phyloP scores from a whole-genome alignment of 768 basidiomycete genomes.

The Boletellus sp. region DNA sequence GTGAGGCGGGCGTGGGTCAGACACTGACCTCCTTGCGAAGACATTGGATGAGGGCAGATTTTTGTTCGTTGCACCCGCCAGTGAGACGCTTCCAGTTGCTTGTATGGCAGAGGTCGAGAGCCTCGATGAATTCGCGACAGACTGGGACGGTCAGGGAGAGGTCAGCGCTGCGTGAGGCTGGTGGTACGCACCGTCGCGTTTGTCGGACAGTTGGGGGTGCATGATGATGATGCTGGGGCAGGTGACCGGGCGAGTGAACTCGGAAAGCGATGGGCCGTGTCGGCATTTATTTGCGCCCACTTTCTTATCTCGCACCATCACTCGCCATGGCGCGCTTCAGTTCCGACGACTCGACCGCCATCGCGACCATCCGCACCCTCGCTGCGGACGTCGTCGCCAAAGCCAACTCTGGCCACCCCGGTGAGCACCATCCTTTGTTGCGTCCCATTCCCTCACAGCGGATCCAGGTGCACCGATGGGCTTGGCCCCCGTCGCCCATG shows the following conservation, averaged over 20 bases:
- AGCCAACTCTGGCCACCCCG: conserved; percentile 94
- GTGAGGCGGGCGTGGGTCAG: not conserved
- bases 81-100: conserved; percentile 61
- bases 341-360: conserved; percentile 50
- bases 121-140: conserved; percentile 75
- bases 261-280: no score
- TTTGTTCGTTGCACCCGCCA: conserved; percentile 67
- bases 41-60: conserved; percentile 66
- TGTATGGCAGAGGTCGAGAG: conserved; percentile 67
- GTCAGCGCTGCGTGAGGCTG: not conserved
- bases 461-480: conserved; percentile 85
- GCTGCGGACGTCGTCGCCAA: conserved; percentile 76
- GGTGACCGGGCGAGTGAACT: no score
- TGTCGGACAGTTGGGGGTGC: conserved; percentile 73
- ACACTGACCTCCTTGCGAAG: conserved; percentile 62
- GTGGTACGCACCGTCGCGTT: conserved; percentile 45
- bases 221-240: no score
- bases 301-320: conserved; percentile 13
- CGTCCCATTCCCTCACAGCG: conserved; percentile 6
- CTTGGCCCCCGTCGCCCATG: conserved; percentile 80
- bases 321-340: conserved; percentile 39
- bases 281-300: no score
- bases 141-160: conserved; percentile 36
- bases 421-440: conserved; percentile 34
- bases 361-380: conserved; percentile 73